These are phyloP conservation scores for Tuber borchii DNA, from an alignment of 495 filamentous ascomycete species.

Conservation along the genomic window DNA sequence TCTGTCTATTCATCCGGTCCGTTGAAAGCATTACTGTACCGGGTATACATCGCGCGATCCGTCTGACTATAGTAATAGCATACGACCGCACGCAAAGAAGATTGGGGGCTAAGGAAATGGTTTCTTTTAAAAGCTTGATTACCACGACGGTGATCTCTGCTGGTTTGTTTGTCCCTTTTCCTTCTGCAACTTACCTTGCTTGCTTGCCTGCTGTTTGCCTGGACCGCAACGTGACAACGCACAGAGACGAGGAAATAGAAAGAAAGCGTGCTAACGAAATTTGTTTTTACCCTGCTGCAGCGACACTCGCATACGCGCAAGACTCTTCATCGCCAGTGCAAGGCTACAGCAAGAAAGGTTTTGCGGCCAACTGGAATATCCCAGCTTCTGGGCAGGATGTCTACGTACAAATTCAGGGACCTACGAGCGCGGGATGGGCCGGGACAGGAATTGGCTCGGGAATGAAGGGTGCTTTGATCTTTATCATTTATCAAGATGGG, in stretches of 20 bases:
- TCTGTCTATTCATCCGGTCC: background rate
- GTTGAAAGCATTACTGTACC: background rate
- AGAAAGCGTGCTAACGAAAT: background rate
- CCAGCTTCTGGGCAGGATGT: slow-evolving; percentile 46
- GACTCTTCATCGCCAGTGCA: background rate
- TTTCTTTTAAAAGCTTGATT: background rate
- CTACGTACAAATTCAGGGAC: slow-evolving; percentile 61
- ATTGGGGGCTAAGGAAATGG: background rate
- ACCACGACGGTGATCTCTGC: background rate
- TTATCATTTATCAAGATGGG: slow-evolving; percentile 59
- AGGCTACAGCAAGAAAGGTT: background rate
- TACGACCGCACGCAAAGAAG: background rate
- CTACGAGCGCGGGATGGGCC: slow-evolving; percentile 57
- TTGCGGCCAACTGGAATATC: slow-evolving; percentile 10
- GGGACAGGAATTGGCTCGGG: slow-evolving; percentile 56
- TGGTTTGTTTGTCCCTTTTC: background rate
- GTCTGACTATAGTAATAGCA: background rate
- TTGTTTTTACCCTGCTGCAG: background rate
- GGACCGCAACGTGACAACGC: background rate
- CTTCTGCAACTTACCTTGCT: background rate
- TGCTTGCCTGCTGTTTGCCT: background rate
- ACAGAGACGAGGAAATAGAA: background rate
- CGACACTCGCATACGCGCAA: background rate
- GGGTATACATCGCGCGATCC: background rate
- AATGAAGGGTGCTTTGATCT: slow-evolving; percentile 63